phyloP scores from a whole-genome alignment of 192 early-diverging fungal genomes.

The Thoreauomyces humboldtii region DNA sequence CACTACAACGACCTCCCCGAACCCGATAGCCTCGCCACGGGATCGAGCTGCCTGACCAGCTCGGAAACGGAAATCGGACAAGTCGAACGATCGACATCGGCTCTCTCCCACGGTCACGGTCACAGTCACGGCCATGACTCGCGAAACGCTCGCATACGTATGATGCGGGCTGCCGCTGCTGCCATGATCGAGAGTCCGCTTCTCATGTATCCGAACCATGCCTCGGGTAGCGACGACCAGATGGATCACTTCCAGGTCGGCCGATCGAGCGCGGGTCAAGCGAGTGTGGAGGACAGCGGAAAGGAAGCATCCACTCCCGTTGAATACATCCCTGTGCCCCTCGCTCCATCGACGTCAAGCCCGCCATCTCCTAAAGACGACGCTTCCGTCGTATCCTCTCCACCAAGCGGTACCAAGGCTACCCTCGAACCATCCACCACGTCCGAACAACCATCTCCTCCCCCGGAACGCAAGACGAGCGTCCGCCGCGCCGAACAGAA shows the following conservation, averaged over 20 bases:
- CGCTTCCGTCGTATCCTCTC: background rate
- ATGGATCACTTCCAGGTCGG: background rate
- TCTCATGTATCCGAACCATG: background rate
- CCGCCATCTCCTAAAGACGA: background rate
- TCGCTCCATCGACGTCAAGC: background rate
- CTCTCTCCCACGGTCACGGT: no score
- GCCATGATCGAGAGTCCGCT: background rate
- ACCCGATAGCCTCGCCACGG: no score
- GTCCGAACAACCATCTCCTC: background rate
- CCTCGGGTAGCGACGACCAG: background rate
- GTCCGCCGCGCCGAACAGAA: conserved; percentile 86
- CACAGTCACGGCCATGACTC: no score
- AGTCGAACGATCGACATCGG: no score
- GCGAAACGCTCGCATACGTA: conserved; percentile 3
- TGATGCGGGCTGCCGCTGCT: background rate
- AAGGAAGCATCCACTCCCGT: background rate
- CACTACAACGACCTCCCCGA: no score
- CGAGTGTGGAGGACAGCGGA: background rate
- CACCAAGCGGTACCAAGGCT: background rate
- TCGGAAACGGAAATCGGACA: no score
- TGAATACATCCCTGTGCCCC: background rate
- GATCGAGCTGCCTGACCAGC: no score
- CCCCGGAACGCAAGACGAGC: conserved; percentile 29
- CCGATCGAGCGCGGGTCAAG: background rate
- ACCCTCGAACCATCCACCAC: background rate